Base-by-base conservation (phyloP, 192 early-diverging fungal species). In the Backusella morwellensis region DNA sequence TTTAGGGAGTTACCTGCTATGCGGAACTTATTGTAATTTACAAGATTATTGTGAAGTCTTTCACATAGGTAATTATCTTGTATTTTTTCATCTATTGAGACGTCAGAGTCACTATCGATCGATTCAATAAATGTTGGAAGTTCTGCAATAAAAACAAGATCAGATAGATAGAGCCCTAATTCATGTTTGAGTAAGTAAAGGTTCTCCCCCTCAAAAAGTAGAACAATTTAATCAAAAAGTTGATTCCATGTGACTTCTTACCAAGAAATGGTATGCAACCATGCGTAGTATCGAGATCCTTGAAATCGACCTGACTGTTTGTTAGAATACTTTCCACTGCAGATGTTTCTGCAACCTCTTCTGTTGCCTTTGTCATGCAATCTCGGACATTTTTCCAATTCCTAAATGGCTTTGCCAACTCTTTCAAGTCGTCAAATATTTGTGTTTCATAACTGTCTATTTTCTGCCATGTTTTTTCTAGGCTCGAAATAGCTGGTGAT, bases 201-300 rank as follows among this genome's bases (percentile, higher is more conserved):
- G 3, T 26, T 2, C 19, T 23, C 9, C 7, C 56, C 54, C 54
- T 12, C 38, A 67, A 29, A 11, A 41, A 68, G 21, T 44, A 50
- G 70, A 15, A 68, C 17, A 44, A 72, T 35, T 74, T 9, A 42
- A n/a, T 41, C 21, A 59, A 63, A 63, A 63, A 63, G 56, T 26
- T 29, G 23, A 29, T 63, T 63, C 56, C 73, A 44, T 50, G 38
- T 50, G 35, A 36, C 12, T 68, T 68, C 38, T 71, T 82, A 86
- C 88, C 89, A 35, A 91, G 78, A 75, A 91, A 89, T 1, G 90
- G 90, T 68, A 91, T 88, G 38, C 90, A 88, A 23, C 89, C 89
- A 66, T 77, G 74, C 7, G 79, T 73, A 54, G 70, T 59, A 44
- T 69, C 56, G 11, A 52, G 12, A 14, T 71, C 70, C 21, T 59